Evolutionary conservation across 345 rosid genomes (phyloP), one percentile per base, ranked within the genome.

Genomic region (Eucalyptus pauciflora): DNA sequence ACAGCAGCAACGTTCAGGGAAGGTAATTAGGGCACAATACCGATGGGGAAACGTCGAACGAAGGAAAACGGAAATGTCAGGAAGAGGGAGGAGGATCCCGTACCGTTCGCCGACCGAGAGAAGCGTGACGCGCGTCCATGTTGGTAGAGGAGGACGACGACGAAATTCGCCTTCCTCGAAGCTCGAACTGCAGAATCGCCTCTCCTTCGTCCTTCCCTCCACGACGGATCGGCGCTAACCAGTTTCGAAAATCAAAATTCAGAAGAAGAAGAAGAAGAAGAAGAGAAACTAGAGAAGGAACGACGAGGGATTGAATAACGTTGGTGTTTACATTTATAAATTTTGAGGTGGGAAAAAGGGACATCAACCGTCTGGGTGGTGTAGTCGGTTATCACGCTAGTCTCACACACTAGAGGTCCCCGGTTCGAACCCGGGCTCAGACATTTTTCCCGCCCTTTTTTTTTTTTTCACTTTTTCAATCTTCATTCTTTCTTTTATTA

Each of bases 61-160:
- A n/a, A 51, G 51, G 85, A 64, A 45, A 45, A 50, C 33, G 60
- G 86, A 76, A 52, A 56, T 16, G 11, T 37, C 3, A 41, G 87
- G 69, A 64, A 16, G 69, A 48, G n/a, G 49, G 31, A 5, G 37
- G 51, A 86, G 62, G 13, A 62, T 88, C 79, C 33, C 87, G 87
- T 92, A 98, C 99, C 92, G 99, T 96, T 91, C 99, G 95, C 88
- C 99, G 99, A 86, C 98, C 99, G 15, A 97, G 94, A 50, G 99
- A 93, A 86, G 99, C 98, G 87, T 97, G 99, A 83, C 89, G 98
- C 87, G 95, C 83, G 45, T 95, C 95, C 99, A 95, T 96, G 86
- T 87, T 5, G 89, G 56, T 31, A 56, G 89, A 62, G 37, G 60
- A 83, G 13, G 60, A 64, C 2, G 89, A 83, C 37, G 60, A 83